Base-by-base conservation (phyloP, 306 rosid genomes). In the Prunus salicina region DNA sequence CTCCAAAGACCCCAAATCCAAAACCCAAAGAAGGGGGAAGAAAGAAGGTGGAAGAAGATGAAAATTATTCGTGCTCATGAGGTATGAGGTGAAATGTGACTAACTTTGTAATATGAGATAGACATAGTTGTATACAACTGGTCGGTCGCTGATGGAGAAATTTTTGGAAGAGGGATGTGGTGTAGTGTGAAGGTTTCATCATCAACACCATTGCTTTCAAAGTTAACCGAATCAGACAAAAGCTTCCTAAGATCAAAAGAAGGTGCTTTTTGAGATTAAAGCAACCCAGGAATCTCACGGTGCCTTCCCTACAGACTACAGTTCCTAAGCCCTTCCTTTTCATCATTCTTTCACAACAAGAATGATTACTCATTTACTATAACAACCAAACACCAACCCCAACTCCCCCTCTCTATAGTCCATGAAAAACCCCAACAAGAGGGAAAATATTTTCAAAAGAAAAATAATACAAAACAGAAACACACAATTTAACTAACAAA, bases 171-270 rank as follows among this genome's bases (percentile, higher is more conserved):
- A 76, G 43, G 72, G 53, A 61, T 65, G 50, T 34, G 64, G 7
- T 79, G 80, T 58, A 78, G 68, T 71, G 86, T 63, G 84, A 73
- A 83, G 85, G 86, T 84, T 78, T 88, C 81, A 87, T 88, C 82
- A 87, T 85, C 89, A 82, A 78, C 78, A 84, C 86, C 91, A 79
- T 83, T 89, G 93, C 92, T 86, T 91, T 93, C 87, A 87, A 90
- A 81, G 87, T 47, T 83, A 93, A 91, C 86, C 75, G 86, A 86
- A 94, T 88, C 93, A 88, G 93, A 91, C 94, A 91, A 93, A 86
- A 88, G 96, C 92, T 89, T 86, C 83, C 78, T 49, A 47, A 66
- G 91, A 80, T 88, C 80, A 87, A 88, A 93, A 90, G 93, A 87
- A 84, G 86, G 73, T 86, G 86, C 89, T 84, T 91, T 88, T 88